Evolutionary conservation across 2,329 filamentous ascomycete species (phyloP), one percentile per base, ranked within the genome.

Genomic region (Cordyceps javanica): DNA sequence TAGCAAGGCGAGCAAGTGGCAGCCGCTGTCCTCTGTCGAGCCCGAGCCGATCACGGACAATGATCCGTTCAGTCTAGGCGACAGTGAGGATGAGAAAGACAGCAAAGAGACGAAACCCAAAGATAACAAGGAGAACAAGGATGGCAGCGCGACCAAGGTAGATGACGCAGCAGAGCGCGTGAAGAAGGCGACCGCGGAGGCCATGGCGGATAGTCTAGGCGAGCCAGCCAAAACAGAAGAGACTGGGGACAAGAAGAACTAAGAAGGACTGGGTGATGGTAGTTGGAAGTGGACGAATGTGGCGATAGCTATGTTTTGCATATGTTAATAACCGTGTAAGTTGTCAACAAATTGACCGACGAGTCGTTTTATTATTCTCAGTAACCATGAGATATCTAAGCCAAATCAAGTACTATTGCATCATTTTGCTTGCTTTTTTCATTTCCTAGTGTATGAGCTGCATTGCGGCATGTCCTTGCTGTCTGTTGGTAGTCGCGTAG

Each of bases 61-160:
- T 66, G 94, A 99, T 68, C 94, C 94, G 0, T 99, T 99, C 75
- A 97, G 91, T 67, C 81, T 99, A 14, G 94, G 94, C 5, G 93
- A 97, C 65, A 96, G 91, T 67, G 93, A 97, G 64, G 92, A 96
- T 64, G 94, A 99, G 72, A 94, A 91, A 74, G 80, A 82, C 45
- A 21, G 69, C 54, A 75, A 75, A 42, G 75, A 75, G 71, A 73
- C 57, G 78, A 80, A 65, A 72, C 77, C 66, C 59, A 80, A 81
- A 67, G 75, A 79, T 28, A 69, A 69, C 62, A 82, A 81, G 65
- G 67, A 77, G 62, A 81, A 84, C 55, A 82, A 87, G 58, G 72
- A 77, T 66, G 79, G 86, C 60, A 79, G 80, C 67, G 75, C 79
- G 28, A 69, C 69, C 62, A 82, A 81, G 66, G 66, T 75, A 62